Percentiles rank a stretch among this genome's conserved stretches.
Evolutionary conservation across 768 basidiomycete species (phyloP).

Genomic region (Amanita muscaria): DNA sequence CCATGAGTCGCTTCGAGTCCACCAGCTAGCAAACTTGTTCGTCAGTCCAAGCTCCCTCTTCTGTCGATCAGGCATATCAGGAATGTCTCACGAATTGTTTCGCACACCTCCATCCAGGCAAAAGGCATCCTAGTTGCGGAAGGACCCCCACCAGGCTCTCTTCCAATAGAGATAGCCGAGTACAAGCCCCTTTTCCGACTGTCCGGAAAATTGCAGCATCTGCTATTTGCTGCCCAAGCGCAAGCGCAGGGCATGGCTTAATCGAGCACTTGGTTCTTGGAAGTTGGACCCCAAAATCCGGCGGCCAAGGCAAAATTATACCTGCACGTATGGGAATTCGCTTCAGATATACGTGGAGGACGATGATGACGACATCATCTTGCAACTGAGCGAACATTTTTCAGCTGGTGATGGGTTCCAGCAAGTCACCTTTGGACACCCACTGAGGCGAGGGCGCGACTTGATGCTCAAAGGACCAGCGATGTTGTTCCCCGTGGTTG

Average conservation of each 20-base stretch:
- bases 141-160: conserved; percentile 20
- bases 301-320: neutral
- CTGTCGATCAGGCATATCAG: neutral
- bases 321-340: conserved; percentile 13
- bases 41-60: conserved; percentile 7
- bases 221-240: conserved; percentile 32
- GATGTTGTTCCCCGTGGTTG: conserved; percentile 33
- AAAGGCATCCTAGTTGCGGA: conserved; percentile 7
- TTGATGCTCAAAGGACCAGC: conserved; percentile 9
- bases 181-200: conserved; percentile 25
- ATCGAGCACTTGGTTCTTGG: conserved; percentile 29
- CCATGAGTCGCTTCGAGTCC: conserved; percentile 11
- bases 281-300: neutral
- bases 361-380: conserved; percentile 1
- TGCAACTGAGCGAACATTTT: neutral
- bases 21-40: conserved; percentile 7
- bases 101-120: conserved; percentile 1
- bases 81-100: neutral
- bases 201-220: conserved; percentile 29
- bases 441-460: conserved; percentile 3
- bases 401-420: neutral
- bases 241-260: conserved; percentile 62
- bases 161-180: conserved; percentile 24
- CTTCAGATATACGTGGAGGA: neutral
- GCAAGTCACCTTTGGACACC: conserved; percentile 6